phyloP scores from a whole-genome alignment of 2,329 filamentous ascomycete species.

The Phialemoniopsis sp. region DNA sequence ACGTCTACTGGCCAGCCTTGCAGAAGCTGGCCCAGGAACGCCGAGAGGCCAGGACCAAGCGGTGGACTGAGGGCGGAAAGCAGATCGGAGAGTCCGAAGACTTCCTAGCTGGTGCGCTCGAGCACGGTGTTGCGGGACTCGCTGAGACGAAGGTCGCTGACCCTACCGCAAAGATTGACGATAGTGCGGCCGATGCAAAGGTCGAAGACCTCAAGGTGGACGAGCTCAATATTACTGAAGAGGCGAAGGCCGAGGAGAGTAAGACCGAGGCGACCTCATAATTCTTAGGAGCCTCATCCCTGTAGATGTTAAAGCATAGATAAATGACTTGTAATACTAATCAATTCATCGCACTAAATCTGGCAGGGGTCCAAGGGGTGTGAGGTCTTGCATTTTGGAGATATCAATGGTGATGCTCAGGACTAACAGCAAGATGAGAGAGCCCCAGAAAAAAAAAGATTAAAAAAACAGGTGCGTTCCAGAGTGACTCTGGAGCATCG shows the following conservation, averaged over 20 bases:
- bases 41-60: constrained; percentile 55
- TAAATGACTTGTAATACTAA: too few relatives aligned
- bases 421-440: too few relatives aligned
- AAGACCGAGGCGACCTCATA: too few relatives aligned
- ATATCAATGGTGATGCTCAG: too few relatives aligned
- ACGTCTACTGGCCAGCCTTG: constrained; percentile 83
- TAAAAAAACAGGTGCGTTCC: too few relatives aligned
- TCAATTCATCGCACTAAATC: too few relatives aligned
- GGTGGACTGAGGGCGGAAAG: constrained; percentile 80
- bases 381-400: too few relatives aligned
- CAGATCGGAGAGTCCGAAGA: constrained; percentile 81
- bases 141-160: not conserved
- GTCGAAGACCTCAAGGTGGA: constrained; percentile 16
- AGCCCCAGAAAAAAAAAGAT: too few relatives aligned
- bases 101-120: constrained; percentile 67
- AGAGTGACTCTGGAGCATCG: constrained; percentile 16
- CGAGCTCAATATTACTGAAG: constrained; percentile 8
- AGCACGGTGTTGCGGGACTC: constrained; percentile 12
- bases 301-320: too few relatives aligned
- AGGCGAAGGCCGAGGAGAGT: not conserved
- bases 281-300: too few relatives aligned
- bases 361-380: too few relatives aligned
- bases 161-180: constrained; percentile 2
- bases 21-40: constrained; percentile 65
- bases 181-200: constrained; percentile 13